Base-by-base conservation (phyloP, 805 yeast species). In the Pachysolen tannophilus region DNA sequence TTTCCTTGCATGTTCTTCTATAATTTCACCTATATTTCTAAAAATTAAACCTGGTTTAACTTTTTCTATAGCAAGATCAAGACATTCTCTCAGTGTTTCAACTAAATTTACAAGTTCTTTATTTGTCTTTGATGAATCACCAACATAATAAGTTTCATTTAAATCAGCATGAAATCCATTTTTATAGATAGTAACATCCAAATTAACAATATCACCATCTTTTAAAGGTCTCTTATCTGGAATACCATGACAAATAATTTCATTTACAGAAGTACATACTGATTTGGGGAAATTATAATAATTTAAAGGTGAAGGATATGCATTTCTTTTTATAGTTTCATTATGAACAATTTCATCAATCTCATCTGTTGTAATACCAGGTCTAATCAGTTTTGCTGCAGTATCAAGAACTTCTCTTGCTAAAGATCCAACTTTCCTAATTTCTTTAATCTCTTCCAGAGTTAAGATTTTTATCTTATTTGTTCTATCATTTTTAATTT, bases 101-200 rank as follows among this genome's bases (percentile, higher is more conserved):
- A 90, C 96, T 26, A 92, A 73, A 41, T 88, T 78, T 37, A 92
- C 86, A n/a, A 75, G 68, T 33, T 85, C 94, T 31, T 80, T 77
- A 54, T 90, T 72, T n/a, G 75, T 60, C 46, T 69, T 76, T 25
- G 92, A 85, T 52, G 83, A 86, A 38, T 81, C 90, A 9, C 97
- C 98, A 20, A 92, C 94, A 52, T 92, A 92, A 58, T 88, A 92
- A 0, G 98, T 92, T 60, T 92, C 97, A 58, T 92, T 92, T 55
- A 92, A 66, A 59, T 92, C 98, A 7, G 95, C 81, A 61, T 92
- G 97, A 62, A 77, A 76, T 2, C 98, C 98, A 45, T 82, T 73
- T 58, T 82, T 75, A 62, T 72, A 92, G 35, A 92, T 58, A 3
- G 95, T 72, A 32, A 92, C 84, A 56, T 92, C 98, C 44, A 92